A percentile compares a stretch with the other conserved stretches of the same genome.
Conservation (phyloP, 2,329 filamentous ascomycete genomes). For the Neoarthrinium moseri region DNA sequence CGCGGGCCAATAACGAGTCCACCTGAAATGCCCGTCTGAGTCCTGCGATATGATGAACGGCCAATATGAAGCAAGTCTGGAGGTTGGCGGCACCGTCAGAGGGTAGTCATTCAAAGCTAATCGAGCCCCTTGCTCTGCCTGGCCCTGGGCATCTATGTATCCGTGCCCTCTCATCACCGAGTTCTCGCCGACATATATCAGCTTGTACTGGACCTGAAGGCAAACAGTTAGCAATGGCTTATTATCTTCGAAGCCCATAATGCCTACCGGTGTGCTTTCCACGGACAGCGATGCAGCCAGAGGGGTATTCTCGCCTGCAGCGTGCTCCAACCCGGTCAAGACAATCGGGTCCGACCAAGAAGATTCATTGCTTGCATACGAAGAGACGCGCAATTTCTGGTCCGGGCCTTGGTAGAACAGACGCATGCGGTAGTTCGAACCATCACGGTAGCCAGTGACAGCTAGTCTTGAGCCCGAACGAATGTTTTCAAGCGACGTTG, state of each 20-base stretch:
- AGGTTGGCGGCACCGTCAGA: neutral
- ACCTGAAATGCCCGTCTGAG: conserved; percentile 1
- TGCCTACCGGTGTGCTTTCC: neutral
- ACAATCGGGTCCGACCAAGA: conserved; percentile 2
- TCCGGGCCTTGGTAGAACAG: conserved; percentile 12
- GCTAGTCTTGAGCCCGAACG: conserved; percentile 3
- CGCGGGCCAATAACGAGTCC: conserved; percentile 7
- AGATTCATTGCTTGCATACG: neutral
- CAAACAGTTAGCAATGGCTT: no score
- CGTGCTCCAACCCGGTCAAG: neutral
- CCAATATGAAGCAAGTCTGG: conserved; percentile 9
- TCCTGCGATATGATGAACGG: conserved; percentile 8
- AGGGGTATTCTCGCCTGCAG: neutral
- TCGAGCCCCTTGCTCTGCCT: neutral
- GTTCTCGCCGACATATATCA: conserved; percentile 2
- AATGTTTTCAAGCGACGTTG: neutral
- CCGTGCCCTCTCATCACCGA: conserved; percentile 1
- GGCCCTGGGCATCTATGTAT: neutral
- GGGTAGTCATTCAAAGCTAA: conserved; percentile 3
- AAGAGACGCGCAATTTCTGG: conserved; percentile 7
- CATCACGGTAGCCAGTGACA: conserved; percentile 9
- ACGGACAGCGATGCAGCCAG: conserved; percentile 6
- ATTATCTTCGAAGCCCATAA: neutral
- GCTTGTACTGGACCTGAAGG: neutral
- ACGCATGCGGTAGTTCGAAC: neutral